Base-by-base conservation (phyloP, 352 stramenopile species). In the Thalassiosira livingstoniorum region DNA sequence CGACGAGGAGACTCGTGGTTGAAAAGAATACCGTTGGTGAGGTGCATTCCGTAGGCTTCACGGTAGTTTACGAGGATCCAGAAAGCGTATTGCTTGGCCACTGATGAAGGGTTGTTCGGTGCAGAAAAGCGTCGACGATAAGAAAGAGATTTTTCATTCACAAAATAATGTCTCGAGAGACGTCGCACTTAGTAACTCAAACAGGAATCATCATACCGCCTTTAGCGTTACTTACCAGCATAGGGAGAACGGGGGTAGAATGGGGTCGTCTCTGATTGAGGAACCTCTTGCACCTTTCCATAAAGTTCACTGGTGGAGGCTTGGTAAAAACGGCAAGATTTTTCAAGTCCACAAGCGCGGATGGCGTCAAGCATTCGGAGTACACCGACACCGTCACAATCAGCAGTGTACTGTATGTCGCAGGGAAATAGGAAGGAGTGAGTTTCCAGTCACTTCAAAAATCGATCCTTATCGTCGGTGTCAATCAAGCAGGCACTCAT, bases 11-110 rank as follows among this genome's bases (percentile, higher is more conserved):
- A 98, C 87, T 99, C 98, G 89, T 99, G 98, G 92, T 99, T 99
- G 94, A 99, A 99, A 23, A 99, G 86, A 82, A 99, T 99, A 62
- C 98, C 98, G 75, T 99, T 99, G 53, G 96, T 97, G 13, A 97
- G 92, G 74, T 96, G 91, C 93, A 97, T 97, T 37, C 93, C 92
- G 87, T 98, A 99, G 11, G 97, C 97, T 87, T 99, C 98, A 67
- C 98, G 95, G 86, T 99, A 99, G 92, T 99, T 99, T 47, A 99
- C 95, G 7, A 99, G 90, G 76, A 98, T 99, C 98, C 98, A 99
- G 84, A 96, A 99, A 0, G 97, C 97, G 87, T 98, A 99, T 89
- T 99, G 97, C 92, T 99, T 99, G 37, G 97, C 97, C 18, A 97
- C 94, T 58, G 39, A 18, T 47, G 7, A n/a, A n/a, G n/a, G n/a